A percentile compares a stretch with the other conserved stretches of the same genome.
phyloP scores from a whole-genome alignment of 306 rosid species.

The Quercus variabilis region DNA sequence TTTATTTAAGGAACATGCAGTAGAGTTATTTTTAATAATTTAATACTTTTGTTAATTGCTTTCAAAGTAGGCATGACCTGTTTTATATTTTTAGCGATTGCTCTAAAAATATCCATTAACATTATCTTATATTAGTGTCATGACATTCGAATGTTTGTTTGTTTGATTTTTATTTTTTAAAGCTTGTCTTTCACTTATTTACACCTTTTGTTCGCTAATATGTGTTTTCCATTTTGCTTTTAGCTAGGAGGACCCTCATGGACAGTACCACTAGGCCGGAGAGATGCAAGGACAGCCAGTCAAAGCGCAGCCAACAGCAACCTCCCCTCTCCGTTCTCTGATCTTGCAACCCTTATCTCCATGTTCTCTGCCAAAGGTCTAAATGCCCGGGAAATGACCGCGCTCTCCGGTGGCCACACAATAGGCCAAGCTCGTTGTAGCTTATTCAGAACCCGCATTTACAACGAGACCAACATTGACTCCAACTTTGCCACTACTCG shows the following conservation, averaged over 20 bases:
- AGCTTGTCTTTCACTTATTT: neutral
- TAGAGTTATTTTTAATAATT: too few species aligned
- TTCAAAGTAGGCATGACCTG: too few species aligned
- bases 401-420: conserved; percentile 73
- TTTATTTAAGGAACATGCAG: too few species aligned
- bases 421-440: conserved; percentile 53
- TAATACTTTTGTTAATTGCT: too few species aligned
- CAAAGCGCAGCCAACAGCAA: conserved; percentile 51
- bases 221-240: neutral
- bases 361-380: conserved; percentile 43
- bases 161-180: neutral
- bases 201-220: neutral
- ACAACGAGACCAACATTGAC: conserved; percentile 68
- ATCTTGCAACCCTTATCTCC: conserved; percentile 45
- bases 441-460: conserved; percentile 50
- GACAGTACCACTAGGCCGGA: conserved; percentile 59
- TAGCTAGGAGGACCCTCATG: conserved; percentile 81
- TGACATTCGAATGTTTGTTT: too few species aligned
- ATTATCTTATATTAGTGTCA: too few species aligned
- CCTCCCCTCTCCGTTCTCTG: conserved; percentile 51
- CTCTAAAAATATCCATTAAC: too few species aligned
- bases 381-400: conserved; percentile 46
- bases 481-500: conserved; percentile 41
- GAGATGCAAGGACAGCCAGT: conserved; percentile 77
- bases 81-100: too few species aligned